phyloP scores from a whole-genome alignment of 1,284 basidiomycete genomes.

The Trichosporon inkin region DNA sequence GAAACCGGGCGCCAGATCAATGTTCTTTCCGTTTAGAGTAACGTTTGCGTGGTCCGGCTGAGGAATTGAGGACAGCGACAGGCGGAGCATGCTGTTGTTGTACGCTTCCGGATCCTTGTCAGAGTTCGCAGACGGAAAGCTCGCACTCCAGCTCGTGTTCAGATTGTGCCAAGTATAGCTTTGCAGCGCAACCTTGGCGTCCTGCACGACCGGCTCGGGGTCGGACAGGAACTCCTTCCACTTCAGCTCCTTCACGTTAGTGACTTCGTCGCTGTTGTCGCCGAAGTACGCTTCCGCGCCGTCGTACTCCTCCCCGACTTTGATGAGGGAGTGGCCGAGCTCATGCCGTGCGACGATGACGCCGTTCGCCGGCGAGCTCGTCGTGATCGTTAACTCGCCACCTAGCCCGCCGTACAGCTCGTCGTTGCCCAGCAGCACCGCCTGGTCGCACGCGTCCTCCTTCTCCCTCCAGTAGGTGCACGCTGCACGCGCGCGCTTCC shows the following conservation, averaged over 20 bases:
- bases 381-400: slow-evolving; percentile 78
- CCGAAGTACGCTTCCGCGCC: slow-evolving; percentile 69
- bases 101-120: slow-evolving; percentile 46
- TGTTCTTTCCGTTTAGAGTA: slow-evolving; percentile 55
- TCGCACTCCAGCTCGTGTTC: neutral
- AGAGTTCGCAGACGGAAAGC: neutral
- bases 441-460: slow-evolving; percentile 67
- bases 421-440: slow-evolving; percentile 74
- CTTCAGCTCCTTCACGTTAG: slow-evolving; percentile 50
- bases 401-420: slow-evolving; percentile 76
- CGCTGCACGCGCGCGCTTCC: slow-evolving; percentile 63
- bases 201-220: slow-evolving; percentile 55
- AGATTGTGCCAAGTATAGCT: slow-evolving; percentile 62
- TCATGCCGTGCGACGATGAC: slow-evolving; percentile 75
- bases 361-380: slow-evolving; percentile 71
- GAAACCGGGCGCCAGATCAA: slow-evolving; percentile 38
- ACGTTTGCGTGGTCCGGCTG: slow-evolving; percentile 58
- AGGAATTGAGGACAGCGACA: slow-evolving; percentile 73
- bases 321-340: slow-evolving; percentile 58
- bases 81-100: slow-evolving; percentile 61
- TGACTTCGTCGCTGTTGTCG: slow-evolving; percentile 57
- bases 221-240: slow-evolving; percentile 69
- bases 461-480: slow-evolving; percentile 53
- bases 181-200: slow-evolving; percentile 70
- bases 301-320: slow-evolving; percentile 81